Conservation (phyloP, 306 rosid genomes). For the Casuarina cunninghamiana region DNA sequence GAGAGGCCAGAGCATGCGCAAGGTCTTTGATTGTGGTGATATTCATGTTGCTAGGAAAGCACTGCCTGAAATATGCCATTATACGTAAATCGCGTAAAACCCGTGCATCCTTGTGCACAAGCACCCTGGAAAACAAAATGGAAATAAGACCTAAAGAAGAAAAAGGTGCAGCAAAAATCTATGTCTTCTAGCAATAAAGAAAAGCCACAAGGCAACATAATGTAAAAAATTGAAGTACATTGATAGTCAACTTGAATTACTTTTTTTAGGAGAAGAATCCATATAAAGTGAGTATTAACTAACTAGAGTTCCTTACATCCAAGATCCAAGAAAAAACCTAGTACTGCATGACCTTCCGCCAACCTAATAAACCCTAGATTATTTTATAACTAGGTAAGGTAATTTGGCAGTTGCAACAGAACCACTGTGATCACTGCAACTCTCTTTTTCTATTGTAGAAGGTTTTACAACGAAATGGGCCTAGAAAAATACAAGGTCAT, state of each 20-base stretch:
- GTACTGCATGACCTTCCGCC: neutral
- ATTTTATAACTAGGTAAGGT: neutral
- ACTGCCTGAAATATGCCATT: constrained; percentile 88
- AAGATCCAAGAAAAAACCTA: constrained; percentile 1
- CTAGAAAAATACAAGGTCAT: neutral
- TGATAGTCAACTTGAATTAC: neutral
- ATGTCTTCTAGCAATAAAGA: constrained; percentile 2
- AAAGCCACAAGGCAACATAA: neutral
- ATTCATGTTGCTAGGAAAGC: constrained; percentile 57
- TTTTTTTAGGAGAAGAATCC: neutral
- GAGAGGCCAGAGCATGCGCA: constrained; percentile 80
- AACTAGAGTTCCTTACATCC: neutral
- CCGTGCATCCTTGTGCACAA: constrained; percentile 69
- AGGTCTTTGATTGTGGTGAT: constrained; percentile 79
- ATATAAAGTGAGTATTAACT: neutral
- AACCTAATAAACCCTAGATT: neutral
- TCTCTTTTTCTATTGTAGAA: neutral
- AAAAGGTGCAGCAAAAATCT: neutral
- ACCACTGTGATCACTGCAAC: neutral
- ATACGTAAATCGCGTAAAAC: constrained; percentile 67
- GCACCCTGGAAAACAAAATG: constrained; percentile 46
- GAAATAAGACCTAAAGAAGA: constrained; percentile 14
- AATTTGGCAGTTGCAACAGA: neutral
- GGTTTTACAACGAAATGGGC: neutral
- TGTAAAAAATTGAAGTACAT: neutral